phyloP scores from a whole-genome alignment of 2,329 filamentous ascomycete genomes.

The Teratosphaeria nubilosa region DNA sequence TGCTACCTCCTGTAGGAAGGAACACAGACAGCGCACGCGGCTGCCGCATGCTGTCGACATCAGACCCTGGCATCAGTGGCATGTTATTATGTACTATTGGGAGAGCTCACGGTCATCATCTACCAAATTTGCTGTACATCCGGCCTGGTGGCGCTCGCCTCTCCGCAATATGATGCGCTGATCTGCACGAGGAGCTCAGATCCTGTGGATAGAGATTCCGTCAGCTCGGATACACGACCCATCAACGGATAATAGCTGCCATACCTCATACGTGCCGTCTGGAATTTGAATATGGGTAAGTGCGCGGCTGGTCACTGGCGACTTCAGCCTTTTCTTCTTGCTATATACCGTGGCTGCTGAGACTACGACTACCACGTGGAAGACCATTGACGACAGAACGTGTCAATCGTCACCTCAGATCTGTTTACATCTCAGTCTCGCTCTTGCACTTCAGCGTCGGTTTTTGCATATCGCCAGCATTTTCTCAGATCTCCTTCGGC shows the following conservation, averaged over 20 bases:
- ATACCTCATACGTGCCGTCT: not conserved
- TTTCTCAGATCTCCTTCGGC: not conserved
- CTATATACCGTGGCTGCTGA: not conserved
- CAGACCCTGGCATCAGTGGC: not conserved
- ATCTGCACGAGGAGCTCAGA: not conserved
- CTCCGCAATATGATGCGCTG: not conserved
- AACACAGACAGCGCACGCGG: not conserved
- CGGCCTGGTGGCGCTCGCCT: not conserved
- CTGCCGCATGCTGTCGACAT: not conserved
- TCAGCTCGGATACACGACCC: not conserved
- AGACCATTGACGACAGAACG: not conserved
- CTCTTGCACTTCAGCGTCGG: conserved; percentile 3
- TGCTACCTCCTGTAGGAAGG: no score
- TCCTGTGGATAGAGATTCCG: not conserved
- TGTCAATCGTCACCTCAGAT: not conserved
- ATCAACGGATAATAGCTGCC: not conserved
- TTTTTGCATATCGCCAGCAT: not conserved
- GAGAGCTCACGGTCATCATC: no score
- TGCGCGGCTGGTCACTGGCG: not conserved
- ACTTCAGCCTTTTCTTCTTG: not conserved
- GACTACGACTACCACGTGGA: not conserved
- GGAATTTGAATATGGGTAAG: not conserved
- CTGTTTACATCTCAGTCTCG: conserved; percentile 2
- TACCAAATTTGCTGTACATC: not conserved
- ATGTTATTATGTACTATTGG: no score